phyloP scores from a whole-genome alignment of 2,329 filamentous ascomycete genomes.

The Chalaropsis ovoidea region DNA sequence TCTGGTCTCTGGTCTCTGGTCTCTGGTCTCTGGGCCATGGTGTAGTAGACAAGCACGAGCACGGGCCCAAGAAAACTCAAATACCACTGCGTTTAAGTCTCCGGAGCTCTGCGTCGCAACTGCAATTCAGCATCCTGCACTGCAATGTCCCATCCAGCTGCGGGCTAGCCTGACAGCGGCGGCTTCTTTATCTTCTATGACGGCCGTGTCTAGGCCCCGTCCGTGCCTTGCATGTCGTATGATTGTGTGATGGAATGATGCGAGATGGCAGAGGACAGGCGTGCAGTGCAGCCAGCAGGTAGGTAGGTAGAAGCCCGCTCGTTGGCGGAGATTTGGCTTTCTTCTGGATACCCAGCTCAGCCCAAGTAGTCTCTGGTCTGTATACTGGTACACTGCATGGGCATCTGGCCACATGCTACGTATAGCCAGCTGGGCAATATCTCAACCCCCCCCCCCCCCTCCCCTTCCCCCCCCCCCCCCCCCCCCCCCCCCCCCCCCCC shows the following conservation, averaged over 20 bases:
- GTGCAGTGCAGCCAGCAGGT: background rate
- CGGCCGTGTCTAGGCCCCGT: slow-evolving; percentile 1
- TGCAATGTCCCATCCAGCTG: background rate
- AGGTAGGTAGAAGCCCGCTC: too few species aligned
- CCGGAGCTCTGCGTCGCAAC: too few species aligned
- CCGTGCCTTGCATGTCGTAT: slow-evolving; percentile 3
- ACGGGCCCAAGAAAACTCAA: background rate
- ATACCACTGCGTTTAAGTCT: background rate
- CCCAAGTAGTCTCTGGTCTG: background rate
- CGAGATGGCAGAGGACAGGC: background rate
- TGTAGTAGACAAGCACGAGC: background rate
- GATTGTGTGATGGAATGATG: slow-evolving; percentile 4
- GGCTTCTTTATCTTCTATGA: background rate
- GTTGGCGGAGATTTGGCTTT: background rate
- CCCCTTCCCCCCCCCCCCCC: background rate
- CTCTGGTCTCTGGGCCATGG: background rate
- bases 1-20: too few species aligned
- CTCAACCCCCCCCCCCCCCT: background rate
- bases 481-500: background rate
- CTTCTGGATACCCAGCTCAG: background rate
- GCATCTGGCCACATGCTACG: background rate
- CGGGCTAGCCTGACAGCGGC: background rate
- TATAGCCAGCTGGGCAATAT: background rate
- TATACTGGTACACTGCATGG: slow-evolving; percentile 1
- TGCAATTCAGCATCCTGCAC: background rate